phyloP scores from a whole-genome alignment of 805 yeast species.

The Ogataea pignaliae region DNA sequence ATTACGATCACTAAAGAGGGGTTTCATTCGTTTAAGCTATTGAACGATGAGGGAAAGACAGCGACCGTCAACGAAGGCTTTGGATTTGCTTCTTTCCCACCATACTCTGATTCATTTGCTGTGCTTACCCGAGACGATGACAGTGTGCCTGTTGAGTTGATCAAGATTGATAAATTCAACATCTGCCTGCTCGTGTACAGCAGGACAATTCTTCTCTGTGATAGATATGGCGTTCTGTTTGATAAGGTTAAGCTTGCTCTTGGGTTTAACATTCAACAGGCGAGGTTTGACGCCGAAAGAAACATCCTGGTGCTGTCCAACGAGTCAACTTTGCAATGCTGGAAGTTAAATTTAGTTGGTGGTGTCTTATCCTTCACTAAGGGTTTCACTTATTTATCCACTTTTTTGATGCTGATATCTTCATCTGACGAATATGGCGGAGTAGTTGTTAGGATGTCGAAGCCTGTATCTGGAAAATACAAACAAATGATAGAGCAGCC shows the following conservation, averaged over 20 bases:
- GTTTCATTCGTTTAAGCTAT: constrained; percentile 1
- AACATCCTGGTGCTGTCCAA: neutral
- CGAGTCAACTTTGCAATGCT: neutral
- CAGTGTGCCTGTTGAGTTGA: neutral
- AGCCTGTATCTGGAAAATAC: neutral
- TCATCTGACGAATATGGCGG: no score
- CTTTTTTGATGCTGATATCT: neutral
- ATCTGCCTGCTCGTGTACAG: neutral
- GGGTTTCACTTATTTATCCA: neutral
- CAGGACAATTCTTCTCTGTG: neutral
- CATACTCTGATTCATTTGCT: neutral
- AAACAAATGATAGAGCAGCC: neutral
- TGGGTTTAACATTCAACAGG: neutral
- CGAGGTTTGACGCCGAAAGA: neutral
- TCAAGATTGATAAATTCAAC: neutral
- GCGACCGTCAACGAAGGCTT: constrained; percentile 3
- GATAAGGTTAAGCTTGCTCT: neutral
- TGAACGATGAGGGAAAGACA: neutral
- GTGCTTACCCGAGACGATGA: no score
- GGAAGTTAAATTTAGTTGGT: neutral
- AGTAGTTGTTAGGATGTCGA: no score
- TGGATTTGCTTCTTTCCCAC: constrained; percentile 2
- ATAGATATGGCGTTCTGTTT: neutral
- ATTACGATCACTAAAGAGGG: neutral
- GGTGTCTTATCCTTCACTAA: neutral